Conservation (phyloP, 176 grass and related monocot genomes). For the Oryza officinalis region DNA sequence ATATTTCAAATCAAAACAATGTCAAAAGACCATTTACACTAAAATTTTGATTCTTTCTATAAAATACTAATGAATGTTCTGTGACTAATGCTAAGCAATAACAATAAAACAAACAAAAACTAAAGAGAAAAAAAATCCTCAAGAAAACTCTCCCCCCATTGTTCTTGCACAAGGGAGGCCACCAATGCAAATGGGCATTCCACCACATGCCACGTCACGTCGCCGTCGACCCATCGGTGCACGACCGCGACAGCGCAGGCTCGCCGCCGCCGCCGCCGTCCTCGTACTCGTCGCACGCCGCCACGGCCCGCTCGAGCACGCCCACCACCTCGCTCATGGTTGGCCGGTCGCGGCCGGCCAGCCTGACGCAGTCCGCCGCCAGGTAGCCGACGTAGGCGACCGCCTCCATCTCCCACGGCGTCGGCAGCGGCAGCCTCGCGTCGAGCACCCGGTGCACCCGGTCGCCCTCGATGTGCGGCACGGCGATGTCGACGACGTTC, state of each 20-base stretch:
- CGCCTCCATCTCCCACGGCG: conserved; percentile 84
- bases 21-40: neutral
- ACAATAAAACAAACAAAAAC: conserved; percentile 26
- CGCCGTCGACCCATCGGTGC: conserved; percentile 62
- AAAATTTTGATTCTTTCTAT: neutral
- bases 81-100: conserved; percentile 44
- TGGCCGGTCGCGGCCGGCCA: conserved; percentile 53
- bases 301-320: conserved; percentile 67
- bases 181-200: neutral
- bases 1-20: neutral
- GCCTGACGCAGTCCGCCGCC: conserved; percentile 70
- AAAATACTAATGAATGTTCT: conserved; percentile 48
- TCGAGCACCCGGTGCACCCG: conserved; percentile 79
- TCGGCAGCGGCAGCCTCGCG: conserved; percentile 66
- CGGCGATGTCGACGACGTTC: conserved; percentile 77
- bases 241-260: conserved; percentile 49
- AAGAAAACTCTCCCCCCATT: conserved; percentile 15
- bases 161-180: neutral
- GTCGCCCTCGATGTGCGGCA: conserved; percentile 68
- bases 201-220: conserved; percentile 39
- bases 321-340: conserved; percentile 87
- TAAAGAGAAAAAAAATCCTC: neutral
- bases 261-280: neutral
- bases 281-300: conserved; percentile 47
- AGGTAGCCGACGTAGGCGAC: conserved; percentile 78